These are phyloP conservation scores for Russula abietina DNA, from an alignment of 768 basidiomycete genomes.

Conservation along the genomic window DNA sequence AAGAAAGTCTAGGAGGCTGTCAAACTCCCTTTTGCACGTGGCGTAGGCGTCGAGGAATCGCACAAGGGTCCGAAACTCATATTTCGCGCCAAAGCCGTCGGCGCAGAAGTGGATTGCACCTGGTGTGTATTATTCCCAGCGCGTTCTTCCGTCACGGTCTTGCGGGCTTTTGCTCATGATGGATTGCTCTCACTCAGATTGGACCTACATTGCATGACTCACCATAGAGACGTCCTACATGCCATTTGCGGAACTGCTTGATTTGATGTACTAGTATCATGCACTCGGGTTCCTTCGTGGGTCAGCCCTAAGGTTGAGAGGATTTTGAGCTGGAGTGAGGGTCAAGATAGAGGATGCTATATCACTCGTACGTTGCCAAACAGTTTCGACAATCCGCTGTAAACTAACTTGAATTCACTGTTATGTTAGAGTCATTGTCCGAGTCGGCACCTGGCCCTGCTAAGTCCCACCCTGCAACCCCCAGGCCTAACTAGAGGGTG, in stretches of 20 bases:
- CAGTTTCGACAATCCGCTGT: too few relatives aligned
- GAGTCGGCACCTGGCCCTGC: too few relatives aligned
- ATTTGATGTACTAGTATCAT: constrained; percentile 7
- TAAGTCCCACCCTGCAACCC: too few relatives aligned
- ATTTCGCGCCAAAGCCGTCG: constrained; percentile 10
- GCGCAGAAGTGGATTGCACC: constrained; percentile 17
- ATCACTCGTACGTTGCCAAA: too few relatives aligned
- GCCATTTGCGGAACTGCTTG: constrained; percentile 2
- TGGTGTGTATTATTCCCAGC: background rate
- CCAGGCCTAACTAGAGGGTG: too few relatives aligned
- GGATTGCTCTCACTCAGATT: background rate
- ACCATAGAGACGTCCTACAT: constrained; percentile 3
- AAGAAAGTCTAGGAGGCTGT: background rate
- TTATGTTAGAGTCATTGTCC: too few relatives aligned
- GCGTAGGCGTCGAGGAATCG: constrained; percentile 3
- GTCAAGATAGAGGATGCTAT: too few relatives aligned
- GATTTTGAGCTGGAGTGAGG: too few relatives aligned
- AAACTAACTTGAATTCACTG: too few relatives aligned
- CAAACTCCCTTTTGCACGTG: constrained; percentile 5
- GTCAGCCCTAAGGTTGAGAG: background rate
- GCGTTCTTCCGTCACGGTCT: too few relatives aligned
- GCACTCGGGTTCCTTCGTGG: background rate
- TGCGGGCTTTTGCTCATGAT: too few relatives aligned
- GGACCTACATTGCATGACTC: constrained; percentile 8
- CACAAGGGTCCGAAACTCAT: background rate